Conservation (phyloP, 2,329 filamentous ascomycete species). For the Neocucurbitaria cava region DNA sequence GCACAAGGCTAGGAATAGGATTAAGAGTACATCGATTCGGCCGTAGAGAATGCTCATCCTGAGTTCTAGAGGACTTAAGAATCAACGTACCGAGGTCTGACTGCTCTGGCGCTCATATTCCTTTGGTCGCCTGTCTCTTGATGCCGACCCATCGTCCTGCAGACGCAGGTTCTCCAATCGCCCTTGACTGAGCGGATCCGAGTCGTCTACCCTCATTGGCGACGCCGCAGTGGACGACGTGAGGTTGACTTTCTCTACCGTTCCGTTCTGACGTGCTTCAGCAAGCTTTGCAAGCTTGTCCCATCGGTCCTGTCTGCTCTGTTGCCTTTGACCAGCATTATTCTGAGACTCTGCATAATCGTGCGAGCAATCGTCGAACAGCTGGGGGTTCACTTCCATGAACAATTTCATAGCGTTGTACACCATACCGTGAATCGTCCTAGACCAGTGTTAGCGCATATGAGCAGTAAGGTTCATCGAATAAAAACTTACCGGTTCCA, state of each 20-base stretch:
- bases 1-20: constrained; percentile 47
- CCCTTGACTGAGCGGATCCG: constrained; percentile 80
- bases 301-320: constrained; percentile 85
- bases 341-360: constrained; percentile 98
- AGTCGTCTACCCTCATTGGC: constrained; percentile 69
- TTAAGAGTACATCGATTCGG: constrained; percentile 52
- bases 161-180: constrained; percentile 88
- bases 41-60: constrained; percentile 47
- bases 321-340: constrained; percentile 83
- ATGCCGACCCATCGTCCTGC: constrained; percentile 70
- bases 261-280: constrained; percentile 67
- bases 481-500: constrained; percentile 82
- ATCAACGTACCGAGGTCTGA: constrained; percentile 54
- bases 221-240: constrained; percentile 45
- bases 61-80: constrained; percentile 50
- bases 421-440: constrained; percentile 99
- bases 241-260: constrained; percentile 34
- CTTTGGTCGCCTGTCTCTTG: constrained; percentile 48
- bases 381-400: constrained; percentile 98
- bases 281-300: constrained; percentile 83
- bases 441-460: constrained; percentile 50
- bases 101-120: constrained; percentile 50
- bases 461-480: background rate
- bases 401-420: constrained; percentile 99
- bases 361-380: constrained; percentile 98